A percentile compares a stretch with the other conserved stretches of the same genome.
phyloP scores from a whole-genome alignment of 345 rosid species.

The Citrus maxima region DNA sequence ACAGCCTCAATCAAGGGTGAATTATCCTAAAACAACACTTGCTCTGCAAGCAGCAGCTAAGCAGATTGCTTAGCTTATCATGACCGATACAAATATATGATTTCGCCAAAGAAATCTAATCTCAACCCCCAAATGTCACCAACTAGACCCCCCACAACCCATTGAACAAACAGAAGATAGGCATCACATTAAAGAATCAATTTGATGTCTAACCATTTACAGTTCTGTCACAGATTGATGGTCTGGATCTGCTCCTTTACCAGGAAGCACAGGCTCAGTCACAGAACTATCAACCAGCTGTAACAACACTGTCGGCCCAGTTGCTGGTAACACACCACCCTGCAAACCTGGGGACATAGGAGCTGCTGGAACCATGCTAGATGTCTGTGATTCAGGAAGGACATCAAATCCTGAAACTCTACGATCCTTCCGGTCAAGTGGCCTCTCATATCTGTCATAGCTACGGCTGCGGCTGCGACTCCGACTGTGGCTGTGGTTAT shows the following conservation, averaged over 20 bases:
- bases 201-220: background rate
- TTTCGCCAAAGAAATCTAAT: background rate
- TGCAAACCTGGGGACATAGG: conserved; percentile 25
- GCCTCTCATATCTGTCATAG: conserved; percentile 49
- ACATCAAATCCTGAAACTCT: conserved; percentile 21
- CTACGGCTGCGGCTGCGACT: conserved; percentile 29
- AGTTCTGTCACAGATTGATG: conserved; percentile 4
- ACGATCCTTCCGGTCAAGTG: conserved; percentile 25
- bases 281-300: conserved; percentile 17
- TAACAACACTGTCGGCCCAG: conserved; percentile 1
- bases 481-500: conserved; percentile 12
- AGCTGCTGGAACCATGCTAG: conserved; percentile 19
- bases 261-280: conserved; percentile 15
- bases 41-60: background rate
- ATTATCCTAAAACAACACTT: background rate
- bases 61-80: background rate
- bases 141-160: background rate
- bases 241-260: conserved; percentile 10
- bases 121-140: background rate
- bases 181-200: background rate
- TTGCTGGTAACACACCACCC: conserved; percentile 13
- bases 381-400: conserved; percentile 20
- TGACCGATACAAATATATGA: background rate
- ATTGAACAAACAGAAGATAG: background rate
- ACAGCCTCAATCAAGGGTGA: background rate